Percentiles rank a stretch among this genome's conserved stretches.
Conservation (phyloP, 2,329 filamentous ascomycete genomes). For the Diplodia sapinea region DNA sequence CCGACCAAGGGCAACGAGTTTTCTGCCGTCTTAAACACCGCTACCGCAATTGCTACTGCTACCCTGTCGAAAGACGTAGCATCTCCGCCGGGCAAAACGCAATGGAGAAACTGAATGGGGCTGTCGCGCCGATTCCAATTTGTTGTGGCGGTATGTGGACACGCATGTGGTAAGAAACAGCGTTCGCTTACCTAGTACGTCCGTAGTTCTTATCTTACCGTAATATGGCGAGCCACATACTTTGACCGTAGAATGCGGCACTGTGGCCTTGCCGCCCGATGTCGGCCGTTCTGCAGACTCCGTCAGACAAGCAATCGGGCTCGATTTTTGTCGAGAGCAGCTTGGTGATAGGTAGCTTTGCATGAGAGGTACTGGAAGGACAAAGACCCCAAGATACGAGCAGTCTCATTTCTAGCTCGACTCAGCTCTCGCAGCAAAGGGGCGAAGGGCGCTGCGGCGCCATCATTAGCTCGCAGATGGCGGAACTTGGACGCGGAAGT, state of each 20-base stretch:
- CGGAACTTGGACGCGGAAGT: conserved; percentile 6
- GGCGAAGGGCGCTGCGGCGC: not conserved
- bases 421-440: conserved; percentile 16
- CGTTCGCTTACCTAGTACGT: conserved; percentile 5
- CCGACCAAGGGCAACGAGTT: not conserved
- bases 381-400: conserved; percentile 6
- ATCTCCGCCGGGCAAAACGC: not conserved
- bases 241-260: not conserved
- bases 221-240: not conserved
- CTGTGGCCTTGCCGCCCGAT: not conserved
- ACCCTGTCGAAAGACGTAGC: conserved; percentile 17
- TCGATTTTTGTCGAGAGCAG: not conserved
- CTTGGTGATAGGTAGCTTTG: conserved; percentile 4
- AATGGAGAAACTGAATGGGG: not conserved
- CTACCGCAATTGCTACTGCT: conserved; percentile 11
- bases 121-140: not conserved
- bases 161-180: conserved; percentile 15
- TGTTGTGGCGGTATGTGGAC: conserved; percentile 1
- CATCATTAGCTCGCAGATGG: conserved; percentile 5
- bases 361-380: not conserved
- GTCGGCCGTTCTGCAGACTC: not conserved
- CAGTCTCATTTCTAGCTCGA: conserved; percentile 3
- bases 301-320: not conserved
- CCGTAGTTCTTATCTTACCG: not conserved
- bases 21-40: not conserved